These are phyloP conservation scores for Eremomyces bilateralis DNA, from an alignment of 495 filamentous ascomycete species.

Conservation along the genomic window DNA sequence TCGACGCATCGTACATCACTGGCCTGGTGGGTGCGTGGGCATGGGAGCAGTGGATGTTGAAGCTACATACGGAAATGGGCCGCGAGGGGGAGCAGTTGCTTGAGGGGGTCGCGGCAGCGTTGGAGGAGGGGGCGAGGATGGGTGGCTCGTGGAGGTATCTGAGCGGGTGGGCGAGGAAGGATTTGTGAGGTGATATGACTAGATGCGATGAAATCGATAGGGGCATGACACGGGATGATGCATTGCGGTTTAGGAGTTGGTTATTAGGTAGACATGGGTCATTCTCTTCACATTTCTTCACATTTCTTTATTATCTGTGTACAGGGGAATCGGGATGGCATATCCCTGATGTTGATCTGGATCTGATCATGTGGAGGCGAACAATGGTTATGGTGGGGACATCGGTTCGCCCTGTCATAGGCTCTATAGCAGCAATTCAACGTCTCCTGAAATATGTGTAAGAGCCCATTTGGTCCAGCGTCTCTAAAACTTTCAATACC, in stretches of 20 bases:
- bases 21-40: constrained; percentile 73
- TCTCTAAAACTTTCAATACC: too few relatives aligned
- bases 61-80: constrained; percentile 65
- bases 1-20: constrained; percentile 49
- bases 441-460: too few relatives aligned
- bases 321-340: too few relatives aligned
- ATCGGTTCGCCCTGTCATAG: too few relatives aligned
- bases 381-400: too few relatives aligned
- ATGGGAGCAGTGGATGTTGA: constrained; percentile 93
- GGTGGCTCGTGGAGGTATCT: constrained; percentile 73
- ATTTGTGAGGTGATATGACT: background rate
- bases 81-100: constrained; percentile 38
- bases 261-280: background rate
- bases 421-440: too few relatives aligned
- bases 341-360: too few relatives aligned
- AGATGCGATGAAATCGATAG: too few relatives aligned
- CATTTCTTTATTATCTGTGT: background rate
- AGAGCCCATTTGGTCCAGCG: too few relatives aligned
- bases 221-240: too few relatives aligned
- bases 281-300: constrained; percentile 4
- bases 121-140: constrained; percentile 64
- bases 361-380: too few relatives aligned
- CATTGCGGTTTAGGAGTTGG: background rate
- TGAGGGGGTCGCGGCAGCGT: constrained; percentile 53
- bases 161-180: constrained; percentile 75